A percentile compares a stretch with the other conserved stretches of the same genome.
Conservation (phyloP, 1,284 basidiomycete species). For the Ceratobasidium sp. region DNA sequence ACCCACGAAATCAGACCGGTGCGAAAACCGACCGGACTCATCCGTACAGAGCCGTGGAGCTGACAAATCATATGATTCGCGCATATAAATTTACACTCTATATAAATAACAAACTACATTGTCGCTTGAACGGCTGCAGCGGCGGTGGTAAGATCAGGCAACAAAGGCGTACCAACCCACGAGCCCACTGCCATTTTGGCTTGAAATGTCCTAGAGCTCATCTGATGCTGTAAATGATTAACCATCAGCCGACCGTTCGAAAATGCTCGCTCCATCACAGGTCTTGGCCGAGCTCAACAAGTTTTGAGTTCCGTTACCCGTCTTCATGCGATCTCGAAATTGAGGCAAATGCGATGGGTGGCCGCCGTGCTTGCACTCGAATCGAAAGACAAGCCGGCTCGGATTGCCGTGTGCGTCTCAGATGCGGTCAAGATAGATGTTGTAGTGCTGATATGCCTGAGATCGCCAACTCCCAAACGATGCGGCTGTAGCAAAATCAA, state of each 20-base stretch:
- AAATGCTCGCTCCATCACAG: constrained; percentile 36
- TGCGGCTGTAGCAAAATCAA: background rate
- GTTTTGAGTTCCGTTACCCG: constrained; percentile 34
- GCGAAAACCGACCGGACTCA: background rate
- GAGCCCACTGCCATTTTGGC: constrained; percentile 32
- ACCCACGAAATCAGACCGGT: background rate
- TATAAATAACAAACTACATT: background rate
- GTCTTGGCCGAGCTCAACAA: background rate
- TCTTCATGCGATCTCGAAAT: background rate
- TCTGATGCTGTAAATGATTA: constrained; percentile 17
- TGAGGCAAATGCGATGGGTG: too few relatives aligned
- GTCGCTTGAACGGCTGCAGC: constrained; percentile 14
- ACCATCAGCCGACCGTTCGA: constrained; percentile 17
- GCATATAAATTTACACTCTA: background rate
- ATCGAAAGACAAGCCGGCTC: background rate
- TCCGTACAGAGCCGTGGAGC: background rate
- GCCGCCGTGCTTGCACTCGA: background rate
- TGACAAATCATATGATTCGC: background rate
- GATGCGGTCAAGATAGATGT: background rate
- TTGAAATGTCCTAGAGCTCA: background rate
- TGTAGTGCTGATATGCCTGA: background rate
- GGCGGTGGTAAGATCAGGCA: background rate
- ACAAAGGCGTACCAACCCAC: constrained; percentile 27
- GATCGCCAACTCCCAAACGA: constrained; percentile 3
- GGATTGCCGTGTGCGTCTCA: background rate